Evolutionary conservation across 768 basidiomycete species (phyloP), one percentile per base, ranked within the genome.

Genomic region (Pisolithus sp.): DNA sequence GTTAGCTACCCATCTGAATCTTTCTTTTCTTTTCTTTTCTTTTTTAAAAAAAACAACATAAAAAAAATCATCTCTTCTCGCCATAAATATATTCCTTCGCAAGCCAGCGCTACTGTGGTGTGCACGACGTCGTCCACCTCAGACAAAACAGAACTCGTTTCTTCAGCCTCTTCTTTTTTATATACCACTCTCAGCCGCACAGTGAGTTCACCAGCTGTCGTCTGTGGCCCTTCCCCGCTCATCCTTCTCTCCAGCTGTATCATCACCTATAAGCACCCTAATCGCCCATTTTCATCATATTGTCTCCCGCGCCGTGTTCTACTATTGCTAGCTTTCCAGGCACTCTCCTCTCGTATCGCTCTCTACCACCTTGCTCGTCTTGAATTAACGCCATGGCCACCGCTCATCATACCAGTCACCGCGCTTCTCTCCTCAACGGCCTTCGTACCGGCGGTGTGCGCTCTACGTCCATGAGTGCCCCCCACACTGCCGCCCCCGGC

Each of bases 371-470:
- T 13, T 21, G 4, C 53, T 48, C 56, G 48, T 57, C 43, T 55
- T 52, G 46, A 49, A 23, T 52, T 51, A 56, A 42, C 56, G 55
- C 15, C 15, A 78, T 79, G 76, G 68, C 77, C 49, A 67, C 76
- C 45, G 58, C 73, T 52, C 67, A 61, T 30, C 64, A 65, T 47
- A 63, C 77, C 60, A 83, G 76, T 67, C 71, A 74, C 56, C 87
- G 90, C 61, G 89, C 91, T 47, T 87, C 88, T 55, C 89, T 93
- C 63, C 88, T 93, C 68, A 77, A 85, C 54, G 89, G 87, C 60
- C 88, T 93, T 63, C 86, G 90, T 66, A 93, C 90, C 49, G 91
- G 90, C 66, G 90, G 90, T 46, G 91, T 93, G 54, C 86, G 90
- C 60, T 83, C 89, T n/a, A 62, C 76, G 42, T 86, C 87, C 51